These are phyloP conservation scores for Carex littledalei DNA, from an alignment of 176 grass and related monocot species.

Conservation along the genomic window DNA sequence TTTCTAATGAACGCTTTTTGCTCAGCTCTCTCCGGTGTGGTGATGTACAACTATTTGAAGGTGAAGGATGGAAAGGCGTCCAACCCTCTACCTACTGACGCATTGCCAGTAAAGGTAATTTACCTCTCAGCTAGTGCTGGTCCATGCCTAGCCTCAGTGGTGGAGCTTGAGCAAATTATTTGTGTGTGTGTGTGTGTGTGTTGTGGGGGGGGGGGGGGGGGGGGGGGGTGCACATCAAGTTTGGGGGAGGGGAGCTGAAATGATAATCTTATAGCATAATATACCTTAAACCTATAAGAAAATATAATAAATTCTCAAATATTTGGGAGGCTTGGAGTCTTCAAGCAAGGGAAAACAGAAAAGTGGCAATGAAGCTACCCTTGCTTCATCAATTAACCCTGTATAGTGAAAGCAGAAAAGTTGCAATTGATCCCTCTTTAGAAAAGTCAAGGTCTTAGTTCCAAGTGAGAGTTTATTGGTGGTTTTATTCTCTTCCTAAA, in stretches of 20 bases:
- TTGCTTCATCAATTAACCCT: not conserved
- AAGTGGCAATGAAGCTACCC: too few species aligned
- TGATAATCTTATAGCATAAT: too few species aligned
- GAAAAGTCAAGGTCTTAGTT: conserved; percentile 1
- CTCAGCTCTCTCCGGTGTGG: conserved; percentile 87
- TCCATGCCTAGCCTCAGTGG: too few species aligned
- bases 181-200: too few species aligned
- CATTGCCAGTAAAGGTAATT: conserved; percentile 49
- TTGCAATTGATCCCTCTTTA: conserved; percentile 5
- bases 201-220: too few species aligned
- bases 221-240: too few species aligned
- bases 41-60: conserved; percentile 99
- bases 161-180: too few species aligned
- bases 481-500: not conserved
- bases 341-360: too few species aligned
- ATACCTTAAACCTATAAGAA: too few species aligned
- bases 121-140: conserved; percentile 31
- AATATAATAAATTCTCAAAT: too few species aligned
- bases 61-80: conserved; percentile 72
- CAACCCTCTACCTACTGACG: conserved; percentile 60
- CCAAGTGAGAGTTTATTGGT: conserved; percentile 3
- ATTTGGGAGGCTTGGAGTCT: too few species aligned
- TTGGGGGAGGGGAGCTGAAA: too few species aligned
- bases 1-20: conserved; percentile 14
- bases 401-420: not conserved